Evolutionary conservation across 169 alveolate species (phyloP).

Genomic region (Cryptosporidium sp.): DNA sequence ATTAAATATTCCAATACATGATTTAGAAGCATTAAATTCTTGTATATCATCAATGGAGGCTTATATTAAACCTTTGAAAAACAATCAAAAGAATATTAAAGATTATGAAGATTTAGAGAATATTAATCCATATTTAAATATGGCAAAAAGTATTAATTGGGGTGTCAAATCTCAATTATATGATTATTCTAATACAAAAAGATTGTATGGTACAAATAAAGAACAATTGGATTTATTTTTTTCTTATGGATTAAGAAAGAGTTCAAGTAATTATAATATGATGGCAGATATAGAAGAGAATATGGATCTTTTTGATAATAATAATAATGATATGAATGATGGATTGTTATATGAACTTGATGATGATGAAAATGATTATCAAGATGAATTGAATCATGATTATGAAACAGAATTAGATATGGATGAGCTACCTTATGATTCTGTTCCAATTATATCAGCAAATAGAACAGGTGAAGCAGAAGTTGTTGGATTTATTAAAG

Average conservation of each 20-base stretch:
- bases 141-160: conserved; percentile 64
- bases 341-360: neutral
- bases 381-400: conserved; percentile 65
- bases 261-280: neutral
- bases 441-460: conserved; percentile 70
- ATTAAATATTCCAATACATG: conserved; percentile 72
- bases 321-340: neutral
- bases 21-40: conserved; percentile 74
- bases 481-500: conserved; percentile 63
- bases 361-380: conserved; percentile 64
- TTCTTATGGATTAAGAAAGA: neutral
- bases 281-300: neutral
- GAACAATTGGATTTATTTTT: conserved; percentile 39
- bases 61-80: conserved; percentile 50
- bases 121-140: conserved; percentile 33
- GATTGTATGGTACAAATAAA: neutral
- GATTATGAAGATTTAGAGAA: conserved; percentile 6
- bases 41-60: conserved; percentile 74
- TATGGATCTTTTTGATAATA: no score
- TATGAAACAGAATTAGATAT: conserved; percentile 72
- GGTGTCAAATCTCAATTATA: conserved; percentile 39
- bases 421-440: conserved; percentile 76
- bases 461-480: conserved; percentile 68
- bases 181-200: conserved; percentile 18
- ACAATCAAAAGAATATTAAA: neutral